phyloP scores from a whole-genome alignment of 495 filamentous ascomycete species.

The Aspergillus heteromorphus region DNA sequence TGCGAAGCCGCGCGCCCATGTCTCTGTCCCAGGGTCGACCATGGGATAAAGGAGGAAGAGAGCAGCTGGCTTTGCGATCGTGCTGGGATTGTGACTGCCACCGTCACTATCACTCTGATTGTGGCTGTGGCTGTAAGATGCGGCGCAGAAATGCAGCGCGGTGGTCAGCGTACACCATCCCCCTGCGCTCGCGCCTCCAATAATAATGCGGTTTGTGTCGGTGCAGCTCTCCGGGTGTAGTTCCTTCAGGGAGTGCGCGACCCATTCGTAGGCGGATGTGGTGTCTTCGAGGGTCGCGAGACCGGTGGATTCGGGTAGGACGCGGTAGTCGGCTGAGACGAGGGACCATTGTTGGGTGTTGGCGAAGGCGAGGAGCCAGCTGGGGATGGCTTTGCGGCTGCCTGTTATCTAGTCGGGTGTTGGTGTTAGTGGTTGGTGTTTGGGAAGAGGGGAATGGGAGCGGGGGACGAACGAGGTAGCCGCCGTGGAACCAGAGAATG shows the following conservation, averaged over 20 bases:
- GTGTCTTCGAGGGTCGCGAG: not conserved
- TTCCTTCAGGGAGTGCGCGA: not conserved
- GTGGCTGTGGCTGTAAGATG: no score
- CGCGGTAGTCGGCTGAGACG: not conserved
- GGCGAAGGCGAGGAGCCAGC: not conserved
- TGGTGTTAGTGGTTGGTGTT: not conserved
- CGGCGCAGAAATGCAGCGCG: not conserved
- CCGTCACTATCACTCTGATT: no score
- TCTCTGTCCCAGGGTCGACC: not conserved
- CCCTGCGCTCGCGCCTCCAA: not conserved
- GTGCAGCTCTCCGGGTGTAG: not conserved
- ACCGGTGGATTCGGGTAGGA: not conserved
- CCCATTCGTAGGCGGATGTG: not conserved
- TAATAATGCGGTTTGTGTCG: not conserved
- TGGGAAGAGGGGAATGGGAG: no score
- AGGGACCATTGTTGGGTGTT: not conserved
- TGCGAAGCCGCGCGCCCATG: not conserved
- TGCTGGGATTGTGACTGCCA: no score
- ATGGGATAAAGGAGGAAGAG: not conserved
- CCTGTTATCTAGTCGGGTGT: not conserved
- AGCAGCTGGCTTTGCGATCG: not conserved
- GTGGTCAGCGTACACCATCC: not conserved
- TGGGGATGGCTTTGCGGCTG: not conserved
- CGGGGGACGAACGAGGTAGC: not conserved
- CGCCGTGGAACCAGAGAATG: not conserved